These are phyloP conservation scores for Naganishia antarctica DNA, from an alignment of 768 basidiomycete species.

Conservation along the genomic window DNA sequence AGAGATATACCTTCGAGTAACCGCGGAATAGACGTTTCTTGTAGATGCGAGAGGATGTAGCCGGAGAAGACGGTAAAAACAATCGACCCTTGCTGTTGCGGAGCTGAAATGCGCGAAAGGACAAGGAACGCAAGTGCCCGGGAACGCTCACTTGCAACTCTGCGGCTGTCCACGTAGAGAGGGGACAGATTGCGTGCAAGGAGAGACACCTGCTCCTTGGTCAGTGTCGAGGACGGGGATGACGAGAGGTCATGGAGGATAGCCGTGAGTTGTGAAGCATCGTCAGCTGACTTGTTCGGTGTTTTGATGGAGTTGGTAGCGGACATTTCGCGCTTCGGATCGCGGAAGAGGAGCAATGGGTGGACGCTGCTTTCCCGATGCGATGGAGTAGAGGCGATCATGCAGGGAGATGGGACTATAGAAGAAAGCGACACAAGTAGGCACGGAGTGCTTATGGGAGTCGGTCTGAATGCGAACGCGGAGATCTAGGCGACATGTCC, in stretches of 20 bases:
- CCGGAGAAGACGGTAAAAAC: neutral
- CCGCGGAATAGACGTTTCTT: slow-evolving; percentile 11
- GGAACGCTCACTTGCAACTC: neutral
- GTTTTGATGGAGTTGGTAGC: neutral
- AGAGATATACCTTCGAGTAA: slow-evolving; percentile 1
- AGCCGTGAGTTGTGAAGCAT: slow-evolving; percentile 4
- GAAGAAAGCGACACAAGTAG: too few species aligned
- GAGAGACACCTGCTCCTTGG: neutral
- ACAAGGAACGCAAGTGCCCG: slow-evolving; percentile 19
- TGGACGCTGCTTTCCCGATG: too few species aligned
- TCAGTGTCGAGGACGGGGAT: neutral
- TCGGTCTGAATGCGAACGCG: too few species aligned
- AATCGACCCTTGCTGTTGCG: neutral
- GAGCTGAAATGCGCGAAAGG: slow-evolving; percentile 3
- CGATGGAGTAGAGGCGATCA: too few species aligned
- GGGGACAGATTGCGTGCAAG: neutral
- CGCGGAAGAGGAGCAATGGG: too few species aligned
- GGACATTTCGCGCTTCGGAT: neutral
- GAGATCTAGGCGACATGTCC: too few species aligned
- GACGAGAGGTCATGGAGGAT: slow-evolving; percentile 7
- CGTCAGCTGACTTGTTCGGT: neutral
- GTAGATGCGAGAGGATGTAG: slow-evolving; percentile 4
- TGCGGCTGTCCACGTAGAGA: neutral
- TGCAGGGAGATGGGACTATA: too few species aligned
- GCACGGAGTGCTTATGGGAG: too few species aligned